Percentiles rank a stretch among this genome's conserved stretches.
These are phyloP conservation scores for Acacia concinna DNA, from an alignment of 331 rosid genomes.

Conservation along the genomic window DNA sequence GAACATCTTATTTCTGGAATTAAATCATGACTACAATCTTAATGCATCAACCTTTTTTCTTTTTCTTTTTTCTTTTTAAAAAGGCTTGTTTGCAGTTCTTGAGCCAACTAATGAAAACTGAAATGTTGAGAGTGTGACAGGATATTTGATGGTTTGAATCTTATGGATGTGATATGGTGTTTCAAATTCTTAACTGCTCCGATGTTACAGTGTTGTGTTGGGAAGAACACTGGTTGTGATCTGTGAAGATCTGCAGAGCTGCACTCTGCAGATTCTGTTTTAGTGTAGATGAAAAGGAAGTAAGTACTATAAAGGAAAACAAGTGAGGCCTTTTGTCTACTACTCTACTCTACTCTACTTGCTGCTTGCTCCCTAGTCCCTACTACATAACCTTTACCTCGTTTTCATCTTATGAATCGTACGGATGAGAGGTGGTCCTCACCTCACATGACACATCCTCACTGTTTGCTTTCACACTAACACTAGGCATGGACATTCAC, in stretches of 20 bases:
- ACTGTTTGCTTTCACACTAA: background rate
- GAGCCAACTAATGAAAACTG: background rate
- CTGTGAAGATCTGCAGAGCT: background rate
- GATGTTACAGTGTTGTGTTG: background rate
- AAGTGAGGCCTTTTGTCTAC: background rate
- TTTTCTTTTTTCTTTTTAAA: no score
- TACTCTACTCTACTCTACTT: background rate
- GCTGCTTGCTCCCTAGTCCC: no score
- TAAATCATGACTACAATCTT: background rate
- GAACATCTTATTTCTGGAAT: background rate
- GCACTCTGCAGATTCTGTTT: slow-evolving; percentile 10
- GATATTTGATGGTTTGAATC: background rate
- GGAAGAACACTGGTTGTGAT: background rate
- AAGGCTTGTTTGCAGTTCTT: no score
- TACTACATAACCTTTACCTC: background rate
- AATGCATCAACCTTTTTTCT: no score
- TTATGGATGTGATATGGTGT: background rate
- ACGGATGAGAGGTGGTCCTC: background rate
- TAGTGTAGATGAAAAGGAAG: background rate
- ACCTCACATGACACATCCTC: background rate
- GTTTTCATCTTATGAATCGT: background rate
- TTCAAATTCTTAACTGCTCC: background rate
- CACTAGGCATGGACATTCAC: background rate
- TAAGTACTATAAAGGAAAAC: background rate
- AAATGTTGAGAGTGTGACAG: background rate